A percentile compares a stretch with the other conserved stretches of the same genome.
These are phyloP conservation scores for Dioszegia aurantiaca DNA, from an alignment of 768 basidiomycete species.

Conservation along the genomic window DNA sequence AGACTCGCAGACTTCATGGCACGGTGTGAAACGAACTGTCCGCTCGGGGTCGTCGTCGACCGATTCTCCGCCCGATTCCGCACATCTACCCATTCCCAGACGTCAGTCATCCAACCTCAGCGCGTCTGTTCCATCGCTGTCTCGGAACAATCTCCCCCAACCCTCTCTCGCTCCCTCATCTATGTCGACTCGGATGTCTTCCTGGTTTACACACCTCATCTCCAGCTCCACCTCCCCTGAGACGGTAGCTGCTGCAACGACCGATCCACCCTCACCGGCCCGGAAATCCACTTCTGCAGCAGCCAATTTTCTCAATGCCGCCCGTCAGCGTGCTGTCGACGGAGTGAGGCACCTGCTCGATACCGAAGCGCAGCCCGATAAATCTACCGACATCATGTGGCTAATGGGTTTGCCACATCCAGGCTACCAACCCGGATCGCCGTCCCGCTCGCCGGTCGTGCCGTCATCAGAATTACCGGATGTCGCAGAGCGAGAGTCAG, in stretches of 20 bases:
- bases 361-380: slow-evolving; percentile 79
- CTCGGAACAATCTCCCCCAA: slow-evolving; percentile 33
- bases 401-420: slow-evolving; percentile 71
- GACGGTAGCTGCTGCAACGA: slow-evolving; percentile 2
- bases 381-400: slow-evolving; percentile 80
- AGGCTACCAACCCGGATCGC: slow-evolving; percentile 43
- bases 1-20: slow-evolving; percentile 37
- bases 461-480: slow-evolving; percentile 18
- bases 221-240: slow-evolving; percentile 18
- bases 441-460: slow-evolving; percentile 17
- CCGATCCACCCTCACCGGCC: slow-evolving; percentile 27
- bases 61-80: slow-evolving; percentile 19
- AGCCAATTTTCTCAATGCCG: slow-evolving; percentile 45
- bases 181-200: slow-evolving; percentile 45
- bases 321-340: slow-evolving; percentile 46
- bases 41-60: slow-evolving; percentile 33
- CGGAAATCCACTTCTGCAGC: slow-evolving; percentile 42
- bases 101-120: slow-evolving; percentile 30
- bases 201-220: slow-evolving; percentile 47
- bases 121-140: slow-evolving; percentile 38
- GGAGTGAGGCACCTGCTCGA: slow-evolving; percentile 82
- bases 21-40: slow-evolving; percentile 13
- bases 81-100: slow-evolving; percentile 25
- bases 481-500: slow-evolving; percentile 18
- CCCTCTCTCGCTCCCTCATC: slow-evolving; percentile 20